Base-by-base conservation (phyloP, 2,329 filamentous ascomycete genomes). In the Trichoderma guizhouense region DNA sequence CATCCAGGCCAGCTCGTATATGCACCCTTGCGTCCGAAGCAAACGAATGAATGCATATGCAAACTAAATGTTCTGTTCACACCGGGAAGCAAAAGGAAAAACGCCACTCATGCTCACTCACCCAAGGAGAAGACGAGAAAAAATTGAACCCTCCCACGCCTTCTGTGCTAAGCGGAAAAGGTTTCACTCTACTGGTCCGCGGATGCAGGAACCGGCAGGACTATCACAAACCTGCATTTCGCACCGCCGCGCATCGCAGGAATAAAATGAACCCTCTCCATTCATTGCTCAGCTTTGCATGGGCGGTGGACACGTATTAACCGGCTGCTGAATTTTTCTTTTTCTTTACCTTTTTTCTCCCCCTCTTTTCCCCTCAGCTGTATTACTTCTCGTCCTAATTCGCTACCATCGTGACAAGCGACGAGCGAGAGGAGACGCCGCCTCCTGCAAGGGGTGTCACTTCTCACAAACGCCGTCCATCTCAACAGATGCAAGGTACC, bases 401-500 rank as follows among this genome's bases (percentile, higher is more conserved):
- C 14, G 21, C 51, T 14, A 21, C 24, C 24, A 32, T 51, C 43
- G n/a, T 21, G 43, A 21, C 43, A 21, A 21, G 43, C 43, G n/a
- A 58, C 15, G 55, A 58, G 55, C 28, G 14, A 24, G 47, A 53
- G 21, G 21, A 53, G 34, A 39, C 62, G 62, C 34, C 28, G 62
- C n/a, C 47, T 24, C 58, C 24, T 58, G 55, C 26, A 58, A 58
- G 55, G 47, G 26, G 26, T 28, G 36, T 51, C 62, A 64, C 39
- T 51, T 47, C 12, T 51, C 64, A 67, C 30, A 67, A 51, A 39
- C 24, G 11, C 26, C 61, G 0, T 51, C 53, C 34, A 39, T 60
- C 51, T 53, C 53, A 47, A 47, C 60, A 43, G 24, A 63, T 69
- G 65, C 65, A 69, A 69, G 65, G 65, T 69, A 69, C 65, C 65